Percentiles rank a stretch among this genome's conserved stretches.
Evolutionary conservation across 1,139 yeast species (phyloP).

Genomic region (Pichia cactophila): DNA sequence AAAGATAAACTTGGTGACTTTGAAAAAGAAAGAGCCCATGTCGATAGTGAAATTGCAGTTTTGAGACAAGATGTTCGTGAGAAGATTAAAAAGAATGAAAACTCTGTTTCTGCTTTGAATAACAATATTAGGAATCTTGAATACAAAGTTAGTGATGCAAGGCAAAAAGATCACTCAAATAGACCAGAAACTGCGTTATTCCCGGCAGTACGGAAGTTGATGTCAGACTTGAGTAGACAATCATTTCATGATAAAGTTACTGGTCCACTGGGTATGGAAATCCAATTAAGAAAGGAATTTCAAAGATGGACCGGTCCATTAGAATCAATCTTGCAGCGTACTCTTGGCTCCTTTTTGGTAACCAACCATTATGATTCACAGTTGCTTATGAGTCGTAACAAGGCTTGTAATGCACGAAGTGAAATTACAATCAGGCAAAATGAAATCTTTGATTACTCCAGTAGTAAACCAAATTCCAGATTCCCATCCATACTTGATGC

Average conservation of each 20-base stretch:
- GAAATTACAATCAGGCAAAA: slow-evolving; percentile 47
- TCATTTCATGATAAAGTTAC: slow-evolving; percentile 22
- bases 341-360: slow-evolving; percentile 62
- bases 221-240: slow-evolving; percentile 35
- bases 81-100: slow-evolving; percentile 1
- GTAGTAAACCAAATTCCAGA: slow-evolving; percentile 30
- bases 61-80: slow-evolving; percentile 22
- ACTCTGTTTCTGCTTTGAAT: slow-evolving; percentile 34
- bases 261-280: slow-evolving; percentile 76
- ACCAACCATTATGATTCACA: slow-evolving; percentile 54
- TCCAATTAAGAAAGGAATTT: slow-evolving; percentile 49
- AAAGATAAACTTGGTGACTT: slow-evolving; percentile 13
- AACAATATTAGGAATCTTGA: slow-evolving; percentile 35
- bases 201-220: slow-evolving; percentile 10
- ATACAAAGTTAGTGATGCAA: slow-evolving; percentile 14
- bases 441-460: slow-evolving; percentile 48
- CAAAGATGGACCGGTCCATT: slow-evolving; percentile 57
- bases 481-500: slow-evolving; percentile 50
- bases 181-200: slow-evolving; percentile 18
- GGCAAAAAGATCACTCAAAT: slow-evolving; percentile 7
- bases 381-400: slow-evolving; percentile 39
- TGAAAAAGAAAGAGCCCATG: slow-evolving; percentile 7
- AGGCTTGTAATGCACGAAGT: slow-evolving; percentile 27
- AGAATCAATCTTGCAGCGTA: slow-evolving; percentile 42
- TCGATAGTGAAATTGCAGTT: slow-evolving; percentile 8